Evolutionary conservation across 805 yeast genomes (phyloP).

Genomic region (Starmerella scarabaei): DNA sequence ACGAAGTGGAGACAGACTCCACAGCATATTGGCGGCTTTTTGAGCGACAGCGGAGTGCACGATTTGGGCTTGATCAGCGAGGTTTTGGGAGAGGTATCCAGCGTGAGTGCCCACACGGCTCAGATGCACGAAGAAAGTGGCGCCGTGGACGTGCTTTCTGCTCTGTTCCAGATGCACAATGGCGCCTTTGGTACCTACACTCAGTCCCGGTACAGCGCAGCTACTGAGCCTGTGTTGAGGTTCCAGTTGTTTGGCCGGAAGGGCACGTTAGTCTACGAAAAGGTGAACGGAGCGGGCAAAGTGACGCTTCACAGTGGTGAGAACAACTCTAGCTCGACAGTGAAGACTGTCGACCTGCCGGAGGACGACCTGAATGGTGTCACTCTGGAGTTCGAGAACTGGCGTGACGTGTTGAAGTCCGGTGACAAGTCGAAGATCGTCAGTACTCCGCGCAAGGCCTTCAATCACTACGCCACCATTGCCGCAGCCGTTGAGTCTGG

Average conservation of each 20-base stretch:
- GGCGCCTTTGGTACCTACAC: slow-evolving; percentile 73
- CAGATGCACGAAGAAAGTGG: slow-evolving; percentile 73
- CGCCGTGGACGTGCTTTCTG: slow-evolving; percentile 63
- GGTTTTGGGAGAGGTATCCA: slow-evolving; percentile 59
- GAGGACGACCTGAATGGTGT: slow-evolving; percentile 42
- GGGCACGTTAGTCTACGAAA: slow-evolving; percentile 62
- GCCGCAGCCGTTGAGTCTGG: slow-evolving; percentile 75
- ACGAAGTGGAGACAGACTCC: slow-evolving; percentile 87
- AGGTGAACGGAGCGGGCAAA: slow-evolving; percentile 33
- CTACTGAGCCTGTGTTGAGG: slow-evolving; percentile 52
- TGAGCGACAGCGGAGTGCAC: slow-evolving; percentile 95
- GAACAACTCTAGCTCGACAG: slow-evolving; percentile 24
- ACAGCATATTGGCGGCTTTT: slow-evolving; percentile 81
- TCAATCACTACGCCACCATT: slow-evolving; percentile 84
- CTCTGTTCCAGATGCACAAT: slow-evolving; percentile 44
- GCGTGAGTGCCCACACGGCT: slow-evolving; percentile 61
- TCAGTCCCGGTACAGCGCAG: slow-evolving; percentile 79
- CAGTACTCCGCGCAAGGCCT: slow-evolving; percentile 63
- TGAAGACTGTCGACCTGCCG: slow-evolving; percentile 18
- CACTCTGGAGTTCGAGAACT: slow-evolving; percentile 41
- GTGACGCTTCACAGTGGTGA: slow-evolving; percentile 22
- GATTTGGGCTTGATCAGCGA: slow-evolving; percentile 79
- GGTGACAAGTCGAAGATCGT: slow-evolving; percentile 47
- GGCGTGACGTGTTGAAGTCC: slow-evolving; percentile 44
- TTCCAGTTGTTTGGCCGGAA: slow-evolving; percentile 66